These are phyloP conservation scores for Zymoseptoria crescenta DNA, from an alignment of 2,329 filamentous ascomycete species.

Conservation along the genomic window DNA sequence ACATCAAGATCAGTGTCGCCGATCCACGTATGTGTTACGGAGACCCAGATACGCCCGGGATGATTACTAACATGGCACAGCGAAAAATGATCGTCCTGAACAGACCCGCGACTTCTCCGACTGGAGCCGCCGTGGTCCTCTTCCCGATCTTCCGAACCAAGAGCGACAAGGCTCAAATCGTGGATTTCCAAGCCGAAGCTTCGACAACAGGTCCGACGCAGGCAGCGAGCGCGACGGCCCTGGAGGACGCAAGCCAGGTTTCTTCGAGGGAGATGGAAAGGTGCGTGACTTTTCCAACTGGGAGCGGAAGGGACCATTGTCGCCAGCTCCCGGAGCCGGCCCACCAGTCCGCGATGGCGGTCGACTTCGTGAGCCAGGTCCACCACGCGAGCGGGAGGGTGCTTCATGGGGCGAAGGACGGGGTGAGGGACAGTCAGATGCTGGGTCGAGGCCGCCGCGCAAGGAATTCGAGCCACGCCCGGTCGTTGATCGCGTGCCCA, in stretches of 20 bases:
- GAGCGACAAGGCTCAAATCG: constrained; percentile 39
- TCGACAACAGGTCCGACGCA: constrained; percentile 43
- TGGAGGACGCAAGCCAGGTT: constrained; percentile 56
- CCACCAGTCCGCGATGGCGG: constrained; percentile 47
- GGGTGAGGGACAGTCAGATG: constrained; percentile 44
- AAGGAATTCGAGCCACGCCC: constrained; percentile 67
- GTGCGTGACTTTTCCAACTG: constrained; percentile 77
- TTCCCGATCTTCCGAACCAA: constrained; percentile 61
- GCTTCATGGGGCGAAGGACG: constrained; percentile 60
- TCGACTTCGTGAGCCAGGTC: constrained; percentile 50
- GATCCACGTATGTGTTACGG: constrained; percentile 76
- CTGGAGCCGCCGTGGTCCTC: constrained; percentile 89
- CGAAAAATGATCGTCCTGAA: constrained; percentile 58
- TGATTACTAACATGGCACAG: constrained; percentile 9
- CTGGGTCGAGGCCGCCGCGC: constrained; percentile 71
- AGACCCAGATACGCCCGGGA: background rate
- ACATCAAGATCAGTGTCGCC: constrained; percentile 88
- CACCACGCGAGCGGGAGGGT: constrained; percentile 39
- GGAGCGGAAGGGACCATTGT: constrained; percentile 89
- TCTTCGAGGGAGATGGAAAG: constrained; percentile 64
- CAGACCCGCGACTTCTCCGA: constrained; percentile 65
- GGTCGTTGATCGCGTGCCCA: constrained; percentile 60
- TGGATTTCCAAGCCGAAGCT: constrained; percentile 30
- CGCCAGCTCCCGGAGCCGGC: constrained; percentile 51
- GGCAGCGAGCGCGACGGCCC: constrained; percentile 42